Base-by-base conservation (phyloP, 75 land plant genomes). In the Cunninghamia lanceolata region DNA sequence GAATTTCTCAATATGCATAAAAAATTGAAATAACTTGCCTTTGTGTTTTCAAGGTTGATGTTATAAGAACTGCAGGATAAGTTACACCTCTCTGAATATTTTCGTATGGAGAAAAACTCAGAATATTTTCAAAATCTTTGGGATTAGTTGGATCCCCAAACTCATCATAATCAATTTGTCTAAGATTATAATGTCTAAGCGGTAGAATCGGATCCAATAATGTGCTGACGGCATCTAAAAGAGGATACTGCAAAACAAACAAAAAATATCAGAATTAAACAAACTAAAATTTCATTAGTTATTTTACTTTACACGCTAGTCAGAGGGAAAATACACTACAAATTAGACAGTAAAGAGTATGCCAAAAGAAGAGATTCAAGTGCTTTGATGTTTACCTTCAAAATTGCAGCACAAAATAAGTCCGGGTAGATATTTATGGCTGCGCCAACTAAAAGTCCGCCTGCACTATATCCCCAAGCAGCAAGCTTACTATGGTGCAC, bases 391-490 rank as follows among this genome's bases (percentile, higher is more conserved):
- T 28, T 28, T 59, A 96, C 99, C 93, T 97, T 93, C 82, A 97
- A 88, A 84, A 97, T 88, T 10, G 89, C 96, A 87, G 96, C 96
- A 56, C 92, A 92, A 74, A 96, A 95, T 77, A 97, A 88, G 54
- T 94, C 92, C 63, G 99, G 94, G 53, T 86, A 82, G 80, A 82
- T 39, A 85, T 97, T 96, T 13, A 95, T 93, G 46, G 99, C 93
- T 35, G 98, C 91, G 82, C 93, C 95, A 40, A 97, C 93, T 40
- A 96, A 84, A 50, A 96, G 89, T 21, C 99, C 99, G 17, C 99
- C 99, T 82, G 98, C 98, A 90, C 98, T 94, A 84, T 92, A 94
- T 47, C 99, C 98, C 96, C 91, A 96, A 52, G 95, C 99, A 92
- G 98, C 95, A 88, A 97, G 89, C 90, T 92, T 94, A 74, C 89